Evolutionary conservation across 768 basidiomycete genomes (phyloP).

Genomic region (Ramaria rubella): DNA sequence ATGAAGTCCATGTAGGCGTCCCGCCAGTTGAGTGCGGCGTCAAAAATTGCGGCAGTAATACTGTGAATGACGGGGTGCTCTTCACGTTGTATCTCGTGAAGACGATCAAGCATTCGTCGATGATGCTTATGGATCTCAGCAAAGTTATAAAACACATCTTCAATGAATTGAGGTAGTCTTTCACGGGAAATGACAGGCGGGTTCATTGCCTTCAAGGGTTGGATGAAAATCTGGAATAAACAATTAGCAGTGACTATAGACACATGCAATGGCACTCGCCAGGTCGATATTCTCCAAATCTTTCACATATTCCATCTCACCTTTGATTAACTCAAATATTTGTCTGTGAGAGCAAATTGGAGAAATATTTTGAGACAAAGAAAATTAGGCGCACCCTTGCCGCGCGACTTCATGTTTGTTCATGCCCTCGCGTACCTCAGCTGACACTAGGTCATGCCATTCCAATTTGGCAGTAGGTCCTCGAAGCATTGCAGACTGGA

Average conservation of each 20-base stretch:
- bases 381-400: conserved; percentile 57
- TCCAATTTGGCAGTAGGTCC: conserved; percentile 78
- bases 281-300: conserved; percentile 81
- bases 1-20: conserved; percentile 92
- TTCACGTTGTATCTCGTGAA: conserved; percentile 84
- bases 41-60: conserved; percentile 78
- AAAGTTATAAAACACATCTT: conserved; percentile 88
- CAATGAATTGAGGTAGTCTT: conserved; percentile 67
- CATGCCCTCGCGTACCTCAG: conserved; percentile 54
- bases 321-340: conserved; percentile 95
- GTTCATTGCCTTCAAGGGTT: conserved; percentile 61
- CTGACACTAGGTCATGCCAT: conserved; percentile 82
- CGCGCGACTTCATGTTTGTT: conserved; percentile 74
- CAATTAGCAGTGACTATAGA: background rate
- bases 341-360: conserved; percentile 23
- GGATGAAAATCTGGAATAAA: conserved; percentile 65
- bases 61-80: conserved; percentile 74
- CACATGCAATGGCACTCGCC: conserved; percentile 35
- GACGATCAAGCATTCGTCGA: conserved; percentile 63
- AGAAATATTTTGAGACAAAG: background rate
- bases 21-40: conserved; percentile 88
- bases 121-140: conserved; percentile 70
- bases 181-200: conserved; percentile 75
- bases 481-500: conserved; percentile 84
- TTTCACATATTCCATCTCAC: conserved; percentile 91